A percentile compares a stretch with the other conserved stretches of the same genome.
phyloP scores from a whole-genome alignment of 768 basidiomycete species.

The Termitomyces bulborhizus region DNA sequence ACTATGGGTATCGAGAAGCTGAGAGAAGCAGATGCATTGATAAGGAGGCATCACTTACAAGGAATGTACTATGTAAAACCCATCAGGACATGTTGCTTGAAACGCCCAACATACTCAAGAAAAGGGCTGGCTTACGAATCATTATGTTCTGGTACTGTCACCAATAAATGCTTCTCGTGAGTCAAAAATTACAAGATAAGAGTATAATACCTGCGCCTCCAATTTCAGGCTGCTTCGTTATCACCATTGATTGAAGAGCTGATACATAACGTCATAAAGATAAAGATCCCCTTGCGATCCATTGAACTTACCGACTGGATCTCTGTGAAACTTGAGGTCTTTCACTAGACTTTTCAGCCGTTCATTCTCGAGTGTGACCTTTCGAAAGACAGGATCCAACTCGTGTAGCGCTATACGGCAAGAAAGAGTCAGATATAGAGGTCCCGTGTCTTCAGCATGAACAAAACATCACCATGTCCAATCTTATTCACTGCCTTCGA shows the following conservation, averaged over 20 bases:
- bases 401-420: conserved; percentile 66
- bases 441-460: background rate
- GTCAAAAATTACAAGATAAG: background rate
- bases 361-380: conserved; percentile 76
- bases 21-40: background rate
- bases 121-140: conserved; percentile 58
- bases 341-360: conserved; percentile 61
- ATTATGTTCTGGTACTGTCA: conserved; percentile 80
- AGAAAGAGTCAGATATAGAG: background rate
- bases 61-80: conserved; percentile 50
- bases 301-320: conserved; percentile 64
- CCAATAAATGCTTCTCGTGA: background rate
- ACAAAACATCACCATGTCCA: conserved; percentile 61
- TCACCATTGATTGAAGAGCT: conserved; percentile 94
- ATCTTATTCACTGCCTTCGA: conserved; percentile 91
- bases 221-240: conserved; percentile 90
- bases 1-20: conserved; percentile 37
- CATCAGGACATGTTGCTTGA: background rate
- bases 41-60: conserved; percentile 36
- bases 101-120: background rate
- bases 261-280: background rate
- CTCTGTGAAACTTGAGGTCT: conserved; percentile 76
- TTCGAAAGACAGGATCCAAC: conserved; percentile 75
- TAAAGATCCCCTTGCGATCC: background rate
- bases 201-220: conserved; percentile 74